These are phyloP conservation scores for Plantago coronopus DNA, from an alignment of 305 asterid genomes.

Conservation along the genomic window DNA sequence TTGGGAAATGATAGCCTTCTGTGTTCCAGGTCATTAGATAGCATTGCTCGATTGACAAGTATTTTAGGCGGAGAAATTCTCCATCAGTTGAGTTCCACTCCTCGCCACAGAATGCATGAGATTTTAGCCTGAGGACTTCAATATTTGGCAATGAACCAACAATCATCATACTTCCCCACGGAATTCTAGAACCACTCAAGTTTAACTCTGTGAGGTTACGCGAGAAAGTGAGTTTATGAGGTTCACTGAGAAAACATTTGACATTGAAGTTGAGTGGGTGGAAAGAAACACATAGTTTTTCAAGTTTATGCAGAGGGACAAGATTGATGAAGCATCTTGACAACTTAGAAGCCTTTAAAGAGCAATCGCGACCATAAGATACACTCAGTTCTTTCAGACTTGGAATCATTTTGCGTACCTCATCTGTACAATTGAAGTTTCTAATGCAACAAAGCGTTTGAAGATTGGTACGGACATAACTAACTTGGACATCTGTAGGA, in stretches of 20 bases:
- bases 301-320: constrained; percentile 5
- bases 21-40: background rate
- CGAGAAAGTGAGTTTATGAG: constrained; percentile 11
- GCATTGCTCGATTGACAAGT: background rate
- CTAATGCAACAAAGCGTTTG: background rate
- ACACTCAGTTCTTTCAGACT: constrained; percentile 9
- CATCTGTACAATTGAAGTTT: background rate
- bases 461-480: background rate
- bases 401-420: constrained; percentile 3
- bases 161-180: background rate
- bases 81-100: constrained; percentile 26
- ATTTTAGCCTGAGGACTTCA: constrained; percentile 25
- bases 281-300: background rate
- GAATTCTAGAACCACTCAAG: background rate
- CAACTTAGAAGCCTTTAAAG: no score
- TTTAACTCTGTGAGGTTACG: constrained; percentile 8
- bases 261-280: background rate
- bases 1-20: background rate
- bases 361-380: background rate
- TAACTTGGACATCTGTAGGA: background rate
- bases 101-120: background rate
- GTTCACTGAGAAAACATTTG: background rate
- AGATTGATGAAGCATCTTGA: background rate
- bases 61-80: constrained; percentile 15
- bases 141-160: constrained; percentile 22